These are phyloP conservation scores for Phytophthora sansomeana DNA, from an alignment of 352 stramenopile genomes.

Conservation along the genomic window DNA sequence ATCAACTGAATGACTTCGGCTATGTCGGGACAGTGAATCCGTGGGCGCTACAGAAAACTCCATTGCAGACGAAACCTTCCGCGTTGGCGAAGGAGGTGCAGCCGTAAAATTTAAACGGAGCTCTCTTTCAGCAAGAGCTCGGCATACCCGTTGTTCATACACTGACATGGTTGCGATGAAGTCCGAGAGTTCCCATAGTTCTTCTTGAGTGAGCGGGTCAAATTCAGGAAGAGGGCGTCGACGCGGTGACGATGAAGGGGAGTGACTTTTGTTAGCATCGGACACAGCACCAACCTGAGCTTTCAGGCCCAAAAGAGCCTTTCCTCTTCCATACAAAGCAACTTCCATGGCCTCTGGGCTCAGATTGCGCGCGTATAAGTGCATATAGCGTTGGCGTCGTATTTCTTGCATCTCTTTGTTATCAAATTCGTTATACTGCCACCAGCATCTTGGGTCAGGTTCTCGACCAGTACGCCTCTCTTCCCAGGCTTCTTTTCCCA, in stretches of 20 bases:
- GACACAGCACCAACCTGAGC: conserved; percentile 1
- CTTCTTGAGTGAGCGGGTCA: conserved; percentile 48
- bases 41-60: conserved; percentile 27
- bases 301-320: conserved; percentile 25
- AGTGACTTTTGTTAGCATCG: conserved; percentile 6
- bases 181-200: conserved; percentile 77
- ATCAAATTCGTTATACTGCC: conserved; percentile 21
- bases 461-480: not conserved
- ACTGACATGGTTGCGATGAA: conserved; percentile 58
- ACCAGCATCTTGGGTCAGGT: conserved; percentile 25
- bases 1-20: conserved; percentile 36
- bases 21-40: conserved; percentile 23
- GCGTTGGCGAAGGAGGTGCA: conserved; percentile 32
- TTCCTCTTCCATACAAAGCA: conserved; percentile 48
- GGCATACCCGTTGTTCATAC: conserved; percentile 56
- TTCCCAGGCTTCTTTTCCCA: conserved; percentile 8
- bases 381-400: conserved; percentile 55
- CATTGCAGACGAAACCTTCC: conserved; percentile 32
- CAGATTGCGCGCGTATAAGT: conserved; percentile 68
- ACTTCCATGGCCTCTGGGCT: conserved; percentile 49
- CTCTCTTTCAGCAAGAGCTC: conserved; percentile 46
- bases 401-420: conserved; percentile 33
- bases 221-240: conserved; percentile 27
- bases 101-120: conserved; percentile 49
- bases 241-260: conserved; percentile 23